Percentiles rank a stretch among this genome's conserved stretches.
phyloP scores from a whole-genome alignment of 768 basidiomycete genomes.

The Kwoniella sp. region DNA sequence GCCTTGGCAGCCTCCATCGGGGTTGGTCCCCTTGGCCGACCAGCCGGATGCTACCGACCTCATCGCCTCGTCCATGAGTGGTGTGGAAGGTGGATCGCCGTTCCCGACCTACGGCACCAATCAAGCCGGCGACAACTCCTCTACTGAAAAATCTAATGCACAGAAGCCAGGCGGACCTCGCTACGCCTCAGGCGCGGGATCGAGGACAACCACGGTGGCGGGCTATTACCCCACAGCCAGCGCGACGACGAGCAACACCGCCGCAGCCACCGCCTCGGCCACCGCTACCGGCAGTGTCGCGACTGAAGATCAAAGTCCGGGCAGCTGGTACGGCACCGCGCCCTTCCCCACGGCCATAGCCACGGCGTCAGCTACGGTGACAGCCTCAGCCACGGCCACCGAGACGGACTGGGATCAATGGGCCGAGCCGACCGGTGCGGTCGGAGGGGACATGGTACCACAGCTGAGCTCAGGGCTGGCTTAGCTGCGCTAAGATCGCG shows the following conservation, averaged over 20 bases:
- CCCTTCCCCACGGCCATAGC: neutral
- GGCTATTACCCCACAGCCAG: neutral
- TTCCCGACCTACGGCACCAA: too few species aligned
- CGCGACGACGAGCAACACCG: neutral
- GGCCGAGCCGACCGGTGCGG: constrained; percentile 7
- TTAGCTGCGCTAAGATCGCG: too few species aligned
- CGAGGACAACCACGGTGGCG: constrained; percentile 4
- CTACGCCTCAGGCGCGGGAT: neutral
- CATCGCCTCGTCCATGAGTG: neutral
- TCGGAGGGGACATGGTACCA: constrained; percentile 17
- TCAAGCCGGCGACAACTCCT: too few species aligned
- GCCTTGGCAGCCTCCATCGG: neutral
- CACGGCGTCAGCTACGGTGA: neutral
- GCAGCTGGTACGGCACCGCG: too few species aligned
- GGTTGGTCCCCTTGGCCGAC: neutral
- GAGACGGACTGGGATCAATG: neutral
- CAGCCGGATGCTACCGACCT: constrained; percentile 11
- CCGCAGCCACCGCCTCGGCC: neutral
- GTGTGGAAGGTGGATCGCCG: too few species aligned
- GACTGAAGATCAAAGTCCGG: too few species aligned
- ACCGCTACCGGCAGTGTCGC: constrained; percentile 2
- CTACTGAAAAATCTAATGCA: too few species aligned
- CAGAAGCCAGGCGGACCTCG: too few species aligned
- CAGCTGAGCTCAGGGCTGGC: constrained; percentile 13
- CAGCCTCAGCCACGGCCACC: neutral